Conservation (phyloP, 352 stramenopile species). For the Globisporangium cystogenes region DNA sequence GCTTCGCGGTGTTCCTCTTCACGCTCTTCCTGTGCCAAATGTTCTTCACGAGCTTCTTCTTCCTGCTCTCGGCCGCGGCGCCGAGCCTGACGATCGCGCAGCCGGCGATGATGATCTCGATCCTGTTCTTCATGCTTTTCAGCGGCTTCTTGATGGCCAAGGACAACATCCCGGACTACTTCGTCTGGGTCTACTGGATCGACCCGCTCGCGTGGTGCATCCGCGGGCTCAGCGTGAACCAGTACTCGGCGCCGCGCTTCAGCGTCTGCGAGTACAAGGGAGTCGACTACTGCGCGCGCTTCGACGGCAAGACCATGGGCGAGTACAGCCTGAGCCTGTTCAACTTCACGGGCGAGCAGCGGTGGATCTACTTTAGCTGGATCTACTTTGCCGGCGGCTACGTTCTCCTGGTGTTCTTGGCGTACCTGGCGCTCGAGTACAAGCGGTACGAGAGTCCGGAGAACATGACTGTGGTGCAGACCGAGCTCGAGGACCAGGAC, state of each 20-base stretch:
- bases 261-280: slow-evolving; percentile 35
- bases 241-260: slow-evolving; percentile 44
- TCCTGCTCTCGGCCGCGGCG: slow-evolving; percentile 39
- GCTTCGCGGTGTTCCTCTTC: slow-evolving; percentile 59
- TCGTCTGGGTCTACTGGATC: slow-evolving; percentile 80
- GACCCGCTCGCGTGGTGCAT: slow-evolving; percentile 67
- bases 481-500: slow-evolving; percentile 18
- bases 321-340: slow-evolving; percentile 48
- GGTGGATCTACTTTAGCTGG: slow-evolving; percentile 58
- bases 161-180: slow-evolving; percentile 51
- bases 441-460: slow-evolving; percentile 43
- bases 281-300: slow-evolving; percentile 48
- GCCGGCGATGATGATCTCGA: slow-evolving; percentile 46
- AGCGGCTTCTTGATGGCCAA: slow-evolving; percentile 60
- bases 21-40: slow-evolving; percentile 66
- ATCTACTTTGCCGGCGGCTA: slow-evolving; percentile 45
- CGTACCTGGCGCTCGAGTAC: slow-evolving; percentile 42
- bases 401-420: slow-evolving; percentile 31
- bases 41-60: slow-evolving; percentile 66
- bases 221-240: slow-evolving; percentile 54
- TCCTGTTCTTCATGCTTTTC: slow-evolving; percentile 68
- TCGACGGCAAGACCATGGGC: slow-evolving; percentile 23
- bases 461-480: slow-evolving; percentile 34
- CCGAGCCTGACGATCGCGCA: slow-evolving; percentile 54
- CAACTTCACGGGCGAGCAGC: slow-evolving; percentile 32